These are phyloP conservation scores for Pseudocercospora cruenta DNA, from an alignment of 2,329 filamentous ascomycete genomes.

Conservation along the genomic window DNA sequence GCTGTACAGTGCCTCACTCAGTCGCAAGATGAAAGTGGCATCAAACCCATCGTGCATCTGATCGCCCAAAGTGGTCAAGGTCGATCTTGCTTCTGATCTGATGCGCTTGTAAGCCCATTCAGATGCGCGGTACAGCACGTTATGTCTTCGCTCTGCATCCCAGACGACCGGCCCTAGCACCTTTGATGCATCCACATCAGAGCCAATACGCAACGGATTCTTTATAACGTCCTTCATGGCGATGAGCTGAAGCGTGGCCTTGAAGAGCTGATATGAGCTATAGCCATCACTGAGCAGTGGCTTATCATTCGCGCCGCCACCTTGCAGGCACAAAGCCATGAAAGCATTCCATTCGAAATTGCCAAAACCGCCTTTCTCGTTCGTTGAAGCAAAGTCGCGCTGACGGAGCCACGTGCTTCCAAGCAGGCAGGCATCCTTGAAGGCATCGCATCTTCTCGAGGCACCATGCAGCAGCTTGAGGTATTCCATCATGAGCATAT, in stretches of 20 bases:
- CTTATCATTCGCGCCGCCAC: constrained; percentile 72
- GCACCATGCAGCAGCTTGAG: constrained; percentile 74
- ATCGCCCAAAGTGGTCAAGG: constrained; percentile 75
- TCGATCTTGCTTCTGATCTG: constrained; percentile 72
- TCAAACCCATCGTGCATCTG: constrained; percentile 78
- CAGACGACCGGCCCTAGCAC: constrained; percentile 70
- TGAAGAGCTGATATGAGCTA: constrained; percentile 92
- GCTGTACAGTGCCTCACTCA: constrained; percentile 55
- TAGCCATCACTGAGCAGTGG: constrained; percentile 76
- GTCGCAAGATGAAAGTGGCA: constrained; percentile 73
- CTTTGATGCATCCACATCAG: constrained; percentile 41
- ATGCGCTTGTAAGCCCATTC: constrained; percentile 78
- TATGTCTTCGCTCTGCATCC: constrained; percentile 73
- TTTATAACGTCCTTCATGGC: constrained; percentile 71
- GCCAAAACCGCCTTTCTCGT: constrained; percentile 83
- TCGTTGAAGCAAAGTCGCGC: constrained; percentile 72
- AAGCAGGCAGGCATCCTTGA: constrained; percentile 81
- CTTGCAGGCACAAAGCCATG: constrained; percentile 77
- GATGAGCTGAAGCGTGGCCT: constrained; percentile 87
- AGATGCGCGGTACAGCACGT: constrained; percentile 89
- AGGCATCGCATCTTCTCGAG: constrained; percentile 70
- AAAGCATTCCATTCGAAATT: constrained; percentile 88
- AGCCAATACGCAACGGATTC: constrained; percentile 56
- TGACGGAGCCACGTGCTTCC: constrained; percentile 89
- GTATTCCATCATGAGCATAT: constrained; percentile 73